Conservation (phyloP, 352 stramenopile species). For the Blastocystis hominis region DNA sequence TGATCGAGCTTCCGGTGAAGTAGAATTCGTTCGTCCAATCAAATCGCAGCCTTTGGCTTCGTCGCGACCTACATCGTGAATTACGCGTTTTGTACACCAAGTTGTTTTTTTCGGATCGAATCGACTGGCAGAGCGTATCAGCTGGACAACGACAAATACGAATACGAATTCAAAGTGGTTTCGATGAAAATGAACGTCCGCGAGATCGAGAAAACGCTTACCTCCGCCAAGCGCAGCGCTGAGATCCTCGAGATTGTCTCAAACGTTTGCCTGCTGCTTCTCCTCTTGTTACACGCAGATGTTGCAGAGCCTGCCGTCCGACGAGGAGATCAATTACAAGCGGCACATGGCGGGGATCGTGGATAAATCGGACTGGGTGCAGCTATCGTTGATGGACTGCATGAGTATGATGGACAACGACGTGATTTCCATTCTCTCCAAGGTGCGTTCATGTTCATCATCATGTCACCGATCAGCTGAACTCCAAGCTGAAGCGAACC, state of each 20-base stretch:
- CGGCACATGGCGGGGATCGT: background rate
- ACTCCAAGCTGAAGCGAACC: slow-evolving; percentile 24
- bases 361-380: slow-evolving; percentile 31
- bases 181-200: slow-evolving; percentile 15
- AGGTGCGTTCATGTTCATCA: background rate
- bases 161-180: slow-evolving; percentile 34
- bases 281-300: background rate
- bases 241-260: background rate
- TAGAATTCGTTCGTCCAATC: background rate
- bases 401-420: slow-evolving; percentile 1
- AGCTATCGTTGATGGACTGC: background rate
- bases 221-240: slow-evolving; percentile 2
- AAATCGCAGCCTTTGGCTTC: slow-evolving; percentile 37
- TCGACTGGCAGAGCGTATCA: background rate
- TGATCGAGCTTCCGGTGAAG: slow-evolving; percentile 45
- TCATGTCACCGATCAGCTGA: background rate
- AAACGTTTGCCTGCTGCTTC: background rate
- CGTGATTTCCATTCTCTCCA: background rate
- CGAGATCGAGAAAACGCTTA: slow-evolving; percentile 2
- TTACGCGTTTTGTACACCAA: slow-evolving; percentile 15
- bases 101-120: background rate
- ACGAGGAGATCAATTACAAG: background rate
- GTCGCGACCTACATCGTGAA: background rate
- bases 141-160: background rate
- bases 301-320: slow-evolving; percentile 7